Base-by-base conservation (phyloP, 2,329 filamentous ascomycete species). In the Thielaviopsis ethacetica region DNA sequence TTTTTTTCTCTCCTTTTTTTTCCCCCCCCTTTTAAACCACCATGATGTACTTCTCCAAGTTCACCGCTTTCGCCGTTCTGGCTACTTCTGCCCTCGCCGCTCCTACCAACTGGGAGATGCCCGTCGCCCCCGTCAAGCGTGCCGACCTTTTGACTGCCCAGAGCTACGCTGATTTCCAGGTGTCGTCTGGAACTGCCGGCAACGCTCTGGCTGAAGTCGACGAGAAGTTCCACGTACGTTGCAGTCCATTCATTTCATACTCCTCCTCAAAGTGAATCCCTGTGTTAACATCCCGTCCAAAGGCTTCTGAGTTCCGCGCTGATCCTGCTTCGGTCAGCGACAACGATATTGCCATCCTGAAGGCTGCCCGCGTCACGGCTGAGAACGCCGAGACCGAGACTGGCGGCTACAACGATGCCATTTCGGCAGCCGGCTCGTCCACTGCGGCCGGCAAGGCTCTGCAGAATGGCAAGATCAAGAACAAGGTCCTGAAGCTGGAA, bases 401-500 rank as follows among this genome's bases (percentile, higher is more conserved):
- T 0, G 62, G 62, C 15, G 73, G 72, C 41, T 82, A 80, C 71
- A 79, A 82, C 68, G 72, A 76, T 17, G 74, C 77, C 47, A 76
- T 79, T 61, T 71, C 68, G 13, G 73, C 72, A 2, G 76, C 77
- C 9, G 62, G 62, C 49, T 53, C 67, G 24, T 70, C 68, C 27
- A 70, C 68, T 21, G 66, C 70, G 13, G 68, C 70, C 1, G 73
- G 70, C 0, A 73, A 70, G 47, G 75, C 76, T 12, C 70, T 81
- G 17, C 70, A 77, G 68, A 71, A 58, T 41, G 60, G 78, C 64
- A 81, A 81, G 70, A 81, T 74, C 65, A 80, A 81, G 73, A 81
- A 81, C 71, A 81, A 81, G 71, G 76, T 82, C 24, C 68, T 81
- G 57, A 82, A 81, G 71, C 69, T 81, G 54, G 71, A 75, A 68